Evolutionary conservation across 331 rosid genomes (phyloP).

Genomic region (Quercus phellos): DNA sequence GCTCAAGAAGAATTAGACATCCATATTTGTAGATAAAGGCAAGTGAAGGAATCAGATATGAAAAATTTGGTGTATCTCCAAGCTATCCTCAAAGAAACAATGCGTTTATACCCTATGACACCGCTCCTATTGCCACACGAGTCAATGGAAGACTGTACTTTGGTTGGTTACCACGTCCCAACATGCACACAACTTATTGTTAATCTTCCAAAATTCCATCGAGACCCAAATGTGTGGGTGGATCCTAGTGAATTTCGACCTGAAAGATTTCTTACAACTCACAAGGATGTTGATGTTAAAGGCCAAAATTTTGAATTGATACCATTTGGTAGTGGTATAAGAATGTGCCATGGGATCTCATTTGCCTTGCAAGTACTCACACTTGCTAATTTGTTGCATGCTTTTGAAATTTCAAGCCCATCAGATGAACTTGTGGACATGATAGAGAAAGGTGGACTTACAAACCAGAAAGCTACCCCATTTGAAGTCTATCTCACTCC

Average conservation of each 20-base stretch:
- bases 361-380: slow-evolving; percentile 28
- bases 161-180: slow-evolving; percentile 21
- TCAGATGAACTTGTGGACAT: slow-evolving; percentile 29
- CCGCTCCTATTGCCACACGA: slow-evolving; percentile 4
- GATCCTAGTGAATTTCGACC: slow-evolving; percentile 33
- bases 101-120: slow-evolving; percentile 29
- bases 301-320: slow-evolving; percentile 29
- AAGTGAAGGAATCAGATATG: slow-evolving; percentile 29
- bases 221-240: slow-evolving; percentile 34
- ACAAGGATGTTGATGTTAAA: slow-evolving; percentile 26
- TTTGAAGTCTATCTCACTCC: slow-evolving; percentile 27
- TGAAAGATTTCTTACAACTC: slow-evolving; percentile 28
- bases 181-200: slow-evolving; percentile 21
- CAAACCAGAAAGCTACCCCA: slow-evolving; percentile 24
- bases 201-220: slow-evolving; percentile 35
- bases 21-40: slow-evolving; percentile 26
- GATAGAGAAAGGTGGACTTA: slow-evolving; percentile 24
- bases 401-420: slow-evolving; percentile 26
- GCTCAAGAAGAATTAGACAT: slow-evolving; percentile 33
- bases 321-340: slow-evolving; percentile 58
- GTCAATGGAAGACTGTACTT: slow-evolving; percentile 18
- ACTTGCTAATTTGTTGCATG: slow-evolving; percentile 34
- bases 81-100: slow-evolving; percentile 35
- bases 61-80: slow-evolving; percentile 19
- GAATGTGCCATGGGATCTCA: slow-evolving; percentile 36